Evolutionary conservation across 495 filamentous ascomycete species (phyloP).

Genomic region (Tuber umbilicatum): DNA sequence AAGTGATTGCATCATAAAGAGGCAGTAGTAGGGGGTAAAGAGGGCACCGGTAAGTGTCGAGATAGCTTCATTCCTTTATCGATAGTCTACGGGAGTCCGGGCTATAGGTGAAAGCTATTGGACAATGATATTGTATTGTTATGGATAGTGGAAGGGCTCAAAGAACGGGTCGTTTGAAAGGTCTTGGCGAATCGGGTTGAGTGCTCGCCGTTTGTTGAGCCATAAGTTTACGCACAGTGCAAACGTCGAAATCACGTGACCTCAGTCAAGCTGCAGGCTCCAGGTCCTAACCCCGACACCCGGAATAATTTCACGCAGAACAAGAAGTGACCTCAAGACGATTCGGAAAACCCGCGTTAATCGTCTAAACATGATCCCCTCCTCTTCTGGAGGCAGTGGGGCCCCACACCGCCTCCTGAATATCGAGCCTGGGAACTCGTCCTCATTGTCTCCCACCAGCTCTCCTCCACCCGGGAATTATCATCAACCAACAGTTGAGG

Average conservation of each 20-base stretch:
- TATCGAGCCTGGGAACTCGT: constrained; percentile 13
- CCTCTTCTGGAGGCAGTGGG: constrained; percentile 5
- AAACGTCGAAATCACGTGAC: neutral
- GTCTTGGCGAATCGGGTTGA: neutral
- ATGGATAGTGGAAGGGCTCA: neutral
- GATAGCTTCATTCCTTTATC: neutral
- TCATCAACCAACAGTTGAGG: constrained; percentile 20
- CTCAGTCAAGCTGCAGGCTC: neutral
- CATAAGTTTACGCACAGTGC: too few species aligned
- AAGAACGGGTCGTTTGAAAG: neutral
- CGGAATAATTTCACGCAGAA: constrained; percentile 2
- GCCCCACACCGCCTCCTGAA: constrained; percentile 23
- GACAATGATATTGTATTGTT: neutral
- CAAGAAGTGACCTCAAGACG: neutral
- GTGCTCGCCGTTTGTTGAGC: neutral
- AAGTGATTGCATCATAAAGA: neutral
- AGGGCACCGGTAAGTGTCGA: neutral
- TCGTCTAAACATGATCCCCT: constrained; percentile 9
- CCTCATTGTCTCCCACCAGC: neutral
- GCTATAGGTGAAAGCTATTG: neutral
- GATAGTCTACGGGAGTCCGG: neutral
- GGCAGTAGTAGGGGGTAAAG: neutral
- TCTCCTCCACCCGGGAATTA: constrained; percentile 6
- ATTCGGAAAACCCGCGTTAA: neutral
- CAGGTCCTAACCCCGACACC: neutral